Evolutionary conservation across 164 flowering plant genomes (phyloP).

Genomic region (Macadamia tetraphylla): DNA sequence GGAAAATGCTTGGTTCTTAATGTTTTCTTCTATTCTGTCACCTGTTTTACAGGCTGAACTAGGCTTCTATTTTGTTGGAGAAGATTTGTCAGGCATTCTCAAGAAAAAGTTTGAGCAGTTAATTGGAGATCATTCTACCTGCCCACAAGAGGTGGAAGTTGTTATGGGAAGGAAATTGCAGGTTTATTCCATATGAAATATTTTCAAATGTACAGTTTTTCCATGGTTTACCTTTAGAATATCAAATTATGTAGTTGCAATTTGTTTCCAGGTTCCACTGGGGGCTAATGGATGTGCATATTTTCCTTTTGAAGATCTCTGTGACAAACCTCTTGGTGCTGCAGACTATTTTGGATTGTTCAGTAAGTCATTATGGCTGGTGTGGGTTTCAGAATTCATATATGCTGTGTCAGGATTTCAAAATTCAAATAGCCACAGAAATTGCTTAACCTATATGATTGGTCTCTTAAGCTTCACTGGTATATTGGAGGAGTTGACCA

Average conservation of each 20-base stretch:
- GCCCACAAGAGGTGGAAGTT: constrained; percentile 86
- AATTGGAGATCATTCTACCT: constrained; percentile 48
- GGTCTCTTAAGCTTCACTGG: no score
- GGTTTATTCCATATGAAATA: constrained; percentile 31
- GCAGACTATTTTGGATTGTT: constrained; percentile 89
- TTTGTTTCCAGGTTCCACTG: constrained; percentile 53
- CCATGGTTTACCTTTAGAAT: background rate
- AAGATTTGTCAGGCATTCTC: constrained; percentile 43
- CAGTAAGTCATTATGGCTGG: no score
- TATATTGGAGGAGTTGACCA: no score
- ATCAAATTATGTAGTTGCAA: background rate
- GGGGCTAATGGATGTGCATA: constrained; percentile 95
- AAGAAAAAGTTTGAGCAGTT: constrained; percentile 60
- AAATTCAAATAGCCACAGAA: no score
- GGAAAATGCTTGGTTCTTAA: background rate
- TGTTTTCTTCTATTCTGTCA: constrained; percentile 8
- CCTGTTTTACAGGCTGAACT: constrained; percentile 57
- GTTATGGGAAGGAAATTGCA: constrained; percentile 89
- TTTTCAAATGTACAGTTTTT: background rate
- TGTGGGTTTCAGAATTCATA: background rate
- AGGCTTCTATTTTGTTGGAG: constrained; percentile 83
- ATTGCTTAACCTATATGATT: no score
- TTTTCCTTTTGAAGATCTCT: constrained; percentile 85
- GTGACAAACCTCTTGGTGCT: constrained; percentile 96
- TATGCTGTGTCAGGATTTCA: no score